These are phyloP conservation scores for Paxillus ammoniavirescens DNA, from an alignment of 768 basidiomycete genomes.

Conservation along the genomic window DNA sequence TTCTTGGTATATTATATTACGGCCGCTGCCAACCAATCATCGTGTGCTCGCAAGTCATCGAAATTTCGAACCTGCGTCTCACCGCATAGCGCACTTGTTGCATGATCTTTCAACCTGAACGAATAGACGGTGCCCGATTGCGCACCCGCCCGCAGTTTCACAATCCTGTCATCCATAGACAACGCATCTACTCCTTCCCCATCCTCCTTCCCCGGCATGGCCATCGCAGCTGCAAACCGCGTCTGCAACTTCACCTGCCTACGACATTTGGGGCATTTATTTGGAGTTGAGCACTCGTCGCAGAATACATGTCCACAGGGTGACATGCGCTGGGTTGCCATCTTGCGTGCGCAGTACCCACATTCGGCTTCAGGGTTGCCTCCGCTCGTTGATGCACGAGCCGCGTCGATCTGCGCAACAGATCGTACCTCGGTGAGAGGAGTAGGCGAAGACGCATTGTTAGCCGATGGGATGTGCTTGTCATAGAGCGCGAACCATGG, in stretches of 20 bases:
- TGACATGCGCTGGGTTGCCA: neutral
- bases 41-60: too few species aligned
- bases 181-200: neutral
- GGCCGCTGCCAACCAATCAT: too few species aligned
- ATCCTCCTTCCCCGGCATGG: neutral
- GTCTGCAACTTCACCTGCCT: neutral
- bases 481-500: slow-evolving; percentile 19
- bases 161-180: neutral
- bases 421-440: neutral
- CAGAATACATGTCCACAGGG: slow-evolving; percentile 1
- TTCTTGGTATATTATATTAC: too few species aligned
- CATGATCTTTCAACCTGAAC: neutral
- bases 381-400: neutral
- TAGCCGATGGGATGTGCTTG: slow-evolving; percentile 14
- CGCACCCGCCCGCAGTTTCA: neutral
- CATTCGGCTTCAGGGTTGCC: neutral
- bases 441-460: slow-evolving; percentile 1
- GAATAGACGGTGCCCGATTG: too few species aligned
- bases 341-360: neutral
- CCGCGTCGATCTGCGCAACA: neutral
- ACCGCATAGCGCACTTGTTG: neutral
- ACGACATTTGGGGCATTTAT: too few species aligned
- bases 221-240: neutral
- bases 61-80: neutral
- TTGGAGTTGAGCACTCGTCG: too few species aligned